Base-by-base conservation (phyloP, 805 yeast genomes). In the Cyberlindnera meyerae region DNA sequence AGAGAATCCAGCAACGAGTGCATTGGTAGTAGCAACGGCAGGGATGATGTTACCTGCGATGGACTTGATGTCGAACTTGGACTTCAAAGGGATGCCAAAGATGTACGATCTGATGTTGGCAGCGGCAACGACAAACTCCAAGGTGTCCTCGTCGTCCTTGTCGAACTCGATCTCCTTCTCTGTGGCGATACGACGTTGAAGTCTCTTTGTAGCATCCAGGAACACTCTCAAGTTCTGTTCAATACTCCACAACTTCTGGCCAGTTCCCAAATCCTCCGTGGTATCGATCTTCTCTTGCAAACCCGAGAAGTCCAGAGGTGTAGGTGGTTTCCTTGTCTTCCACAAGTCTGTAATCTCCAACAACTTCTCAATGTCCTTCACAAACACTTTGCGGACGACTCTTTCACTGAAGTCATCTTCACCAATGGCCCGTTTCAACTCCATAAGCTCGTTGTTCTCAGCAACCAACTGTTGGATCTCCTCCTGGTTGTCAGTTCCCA, bases 11-110 rank as follows among this genome's bases (percentile, higher is more conserved):
- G 96, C 88, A 49, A 93, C 80, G 11, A 93, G 81, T 1, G 98
- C 97, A 58, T 93, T 93, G 4, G 97, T 90, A 2, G 98, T 93
- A 6, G 98, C 97, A 49, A 94, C 89, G 0, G 98, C 98, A 0
- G 99, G 98, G 27, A 93, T 93, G 51, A 93, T 93, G 59, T 90
- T 93, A 6, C 99, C 99, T 0, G 98, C 98, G 45, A 90, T 88
- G 52, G 84, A 94, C 57, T 93, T 93, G 43, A 84, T 75, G 42
- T 87, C 95, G 55, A 94, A 93, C 42, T 84, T 80, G 4, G 93
- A 70, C 54, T 82, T 81, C 34, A 66, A 48, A 24, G 79, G 83
- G 39, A 89, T 88, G 17, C 70, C 66, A 54, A 89, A 90, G 3
- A 84, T 70, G 33, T 52, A 54, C 0, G 90, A 79, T 45, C 96